Evolutionary conservation across 306 rosid genomes (phyloP), one percentile per base, ranked within the genome.

Genomic region (Trifolium repens): DNA sequence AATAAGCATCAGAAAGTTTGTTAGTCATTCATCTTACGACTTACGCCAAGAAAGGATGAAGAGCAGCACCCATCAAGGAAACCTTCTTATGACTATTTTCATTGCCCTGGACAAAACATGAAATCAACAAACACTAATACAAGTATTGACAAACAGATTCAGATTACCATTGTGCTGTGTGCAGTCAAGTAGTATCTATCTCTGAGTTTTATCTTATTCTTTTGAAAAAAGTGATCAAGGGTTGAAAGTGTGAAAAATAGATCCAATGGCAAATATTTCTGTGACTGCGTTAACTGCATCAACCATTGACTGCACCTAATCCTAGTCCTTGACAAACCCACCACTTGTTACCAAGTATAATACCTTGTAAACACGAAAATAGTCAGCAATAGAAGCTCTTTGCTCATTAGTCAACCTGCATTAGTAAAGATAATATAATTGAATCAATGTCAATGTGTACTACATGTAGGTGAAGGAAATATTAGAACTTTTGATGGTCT

Each of bases 341-440:
- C 30, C 15, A 32, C 35, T 55, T 15, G 71, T 72, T 50, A 37
- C 55, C 1, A 53, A 53, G 44, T 60, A 44, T 27, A 64, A 15
- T 61, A 93, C 98, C 97, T 86, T 92, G 80, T 91, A 90, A 73
- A 94, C 93, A 78, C 87, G 91, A 82, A 90, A 94, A 74, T 91
- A 91, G 17, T 88, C 97, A 66, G 94, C 97, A 83, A 91, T 63
- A 50, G 96, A 87, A 35, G 96, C 86, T 79, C 96, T 85, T 84
- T 91, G 90, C 83, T 90, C 98, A 86, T 94, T 87, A 35, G 93
- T 86, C 84, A 91, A 76, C 88, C 96, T 90, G 84, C 55, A 83
- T 64, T 50, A 77, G 79, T 50, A 35, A 62, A 72, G 60, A 39
- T 69, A 44, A 40, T 37, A 83, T 11, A 70, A 75, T 76, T 52